phyloP scores from a whole-genome alignment of 78 protist species.

The Mastigamoeba balamuthi region DNA sequence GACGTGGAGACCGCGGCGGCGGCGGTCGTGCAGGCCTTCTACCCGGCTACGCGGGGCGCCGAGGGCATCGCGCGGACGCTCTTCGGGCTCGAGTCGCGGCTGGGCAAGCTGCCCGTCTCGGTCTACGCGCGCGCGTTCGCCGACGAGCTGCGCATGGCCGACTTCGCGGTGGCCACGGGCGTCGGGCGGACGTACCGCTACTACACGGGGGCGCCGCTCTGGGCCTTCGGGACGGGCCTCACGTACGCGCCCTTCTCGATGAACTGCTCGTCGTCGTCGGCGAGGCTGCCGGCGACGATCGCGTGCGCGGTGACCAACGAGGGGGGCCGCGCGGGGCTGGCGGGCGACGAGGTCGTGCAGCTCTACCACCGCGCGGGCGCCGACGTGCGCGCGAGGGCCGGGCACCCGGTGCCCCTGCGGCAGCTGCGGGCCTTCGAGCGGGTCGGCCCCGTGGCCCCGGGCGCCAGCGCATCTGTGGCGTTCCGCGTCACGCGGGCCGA shows the following conservation, averaged over 20 bases:
- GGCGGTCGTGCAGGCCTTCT: constrained; percentile 25
- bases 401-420: not conserved
- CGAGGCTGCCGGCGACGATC: no score
- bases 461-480: no score
- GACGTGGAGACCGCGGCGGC: not conserved
- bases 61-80: constrained; percentile 22
- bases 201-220: constrained; percentile 17
- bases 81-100: constrained; percentile 9
- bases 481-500: no score
- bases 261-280: no score
- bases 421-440: not conserved
- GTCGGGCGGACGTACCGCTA: constrained; percentile 45
- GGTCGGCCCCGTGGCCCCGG: no score
- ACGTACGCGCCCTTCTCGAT: not conserved
- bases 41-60: constrained; percentile 35
- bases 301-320: not conserved
- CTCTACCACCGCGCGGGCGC: not conserved
- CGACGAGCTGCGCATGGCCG: not conserved
- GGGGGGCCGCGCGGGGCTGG: not conserved
- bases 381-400: not conserved
- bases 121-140: constrained; percentile 11
- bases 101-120: constrained; percentile 23
- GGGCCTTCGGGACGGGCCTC: not conserved
- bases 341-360: not conserved
- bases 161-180: not conserved